A percentile compares a stretch with the other conserved stretches of the same genome.
Evolutionary conservation across 1,284 basidiomycete genomes (phyloP).

Genomic region (Sutorius eximius): DNA sequence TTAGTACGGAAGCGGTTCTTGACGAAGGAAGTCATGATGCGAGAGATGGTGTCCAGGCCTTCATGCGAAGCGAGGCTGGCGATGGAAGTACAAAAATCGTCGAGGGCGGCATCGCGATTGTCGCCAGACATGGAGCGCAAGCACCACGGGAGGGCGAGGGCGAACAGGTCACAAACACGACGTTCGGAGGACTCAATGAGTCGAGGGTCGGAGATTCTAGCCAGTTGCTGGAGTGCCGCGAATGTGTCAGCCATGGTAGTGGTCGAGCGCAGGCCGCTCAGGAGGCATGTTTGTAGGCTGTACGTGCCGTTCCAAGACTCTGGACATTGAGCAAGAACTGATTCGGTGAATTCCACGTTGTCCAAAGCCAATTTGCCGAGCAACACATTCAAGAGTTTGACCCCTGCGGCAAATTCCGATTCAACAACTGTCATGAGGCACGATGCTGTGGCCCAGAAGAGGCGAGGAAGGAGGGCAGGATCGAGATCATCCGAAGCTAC

Average conservation of each 20-base stretch:
- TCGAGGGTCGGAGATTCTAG: slow-evolving; percentile 61
- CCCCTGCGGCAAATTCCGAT: slow-evolving; percentile 72
- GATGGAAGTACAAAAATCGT: slow-evolving; percentile 76
- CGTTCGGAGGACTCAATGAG: slow-evolving; percentile 75
- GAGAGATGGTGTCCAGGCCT: slow-evolving; percentile 73
- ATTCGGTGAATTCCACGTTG: slow-evolving; percentile 60
- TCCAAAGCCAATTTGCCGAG: slow-evolving; percentile 77
- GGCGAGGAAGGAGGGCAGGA: slow-evolving; percentile 68
- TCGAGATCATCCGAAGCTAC: slow-evolving; percentile 60
- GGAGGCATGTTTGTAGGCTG: slow-evolving; percentile 72
- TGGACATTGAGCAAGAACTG: slow-evolving; percentile 70
- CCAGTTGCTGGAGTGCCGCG: slow-evolving; percentile 65
- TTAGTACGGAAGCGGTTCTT: slow-evolving; percentile 88
- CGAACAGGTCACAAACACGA: slow-evolving; percentile 82
- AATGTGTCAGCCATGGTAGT: slow-evolving; percentile 70
- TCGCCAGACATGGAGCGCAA: slow-evolving; percentile 76
- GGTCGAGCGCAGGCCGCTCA: slow-evolving; percentile 82
- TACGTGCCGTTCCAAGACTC: slow-evolving; percentile 69
- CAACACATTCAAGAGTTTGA: slow-evolving; percentile 69
- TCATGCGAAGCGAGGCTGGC: slow-evolving; percentile 71
- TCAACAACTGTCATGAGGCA: slow-evolving; percentile 85
- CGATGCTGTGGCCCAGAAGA: slow-evolving; percentile 87
- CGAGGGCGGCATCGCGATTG: slow-evolving; percentile 58
- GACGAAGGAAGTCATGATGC: slow-evolving; percentile 88
- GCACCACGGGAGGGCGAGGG: slow-evolving; percentile 87